Evolutionary conservation across 352 stramenopile genomes (phyloP), one percentile per base, ranked within the genome.

Genomic region (Pythium guiyangense): DNA sequence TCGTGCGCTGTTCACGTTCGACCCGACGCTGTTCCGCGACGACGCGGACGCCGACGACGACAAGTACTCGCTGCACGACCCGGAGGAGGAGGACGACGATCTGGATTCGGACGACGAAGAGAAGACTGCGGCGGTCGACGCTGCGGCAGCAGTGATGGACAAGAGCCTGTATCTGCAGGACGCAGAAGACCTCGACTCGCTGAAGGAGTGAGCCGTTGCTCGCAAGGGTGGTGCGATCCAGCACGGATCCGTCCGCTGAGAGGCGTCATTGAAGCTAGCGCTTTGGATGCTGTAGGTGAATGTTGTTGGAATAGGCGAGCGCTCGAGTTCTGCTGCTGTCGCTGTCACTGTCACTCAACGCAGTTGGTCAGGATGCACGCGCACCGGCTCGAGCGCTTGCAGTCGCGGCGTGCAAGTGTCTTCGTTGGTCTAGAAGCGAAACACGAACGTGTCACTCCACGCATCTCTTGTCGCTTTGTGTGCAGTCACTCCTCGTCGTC

Each of bases 1-100:
- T 74, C 82, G 88, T 74, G 86, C 87, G 34, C 64, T 97, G 64
- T 97, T 97, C 72, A 88, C 86, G 35, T 96, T 74, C 73, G 88
- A 97, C 61, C 84, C 90, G 31, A 90, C 83, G 31, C 74, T 97
- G 69, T 97, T 97, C 81, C 79, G 82, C 52, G 89, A 97, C 70
- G 89, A 96, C 47, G 89, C 89, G 27, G 87, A 90, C 64, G 88
- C 88, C 54, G 84, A 90, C 60, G 88, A 94, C 31, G 84, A 96
- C 54, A 67, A 71, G 49, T 94, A 96, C 67, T 87, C 81, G 22
- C 66, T 90, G 43, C 75, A 90, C 52, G 79, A 80, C 35, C 63
- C 77, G 18, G 67, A 79, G 52, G 66, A 77, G 29, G 71, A 84
- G 8, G 35, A 63, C 14, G 54, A 64, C 18, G 69, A 74, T 35